Evolutionary conservation across 768 basidiomycete genomes (phyloP).

Genomic region (Leucosporidium scottii): DNA sequence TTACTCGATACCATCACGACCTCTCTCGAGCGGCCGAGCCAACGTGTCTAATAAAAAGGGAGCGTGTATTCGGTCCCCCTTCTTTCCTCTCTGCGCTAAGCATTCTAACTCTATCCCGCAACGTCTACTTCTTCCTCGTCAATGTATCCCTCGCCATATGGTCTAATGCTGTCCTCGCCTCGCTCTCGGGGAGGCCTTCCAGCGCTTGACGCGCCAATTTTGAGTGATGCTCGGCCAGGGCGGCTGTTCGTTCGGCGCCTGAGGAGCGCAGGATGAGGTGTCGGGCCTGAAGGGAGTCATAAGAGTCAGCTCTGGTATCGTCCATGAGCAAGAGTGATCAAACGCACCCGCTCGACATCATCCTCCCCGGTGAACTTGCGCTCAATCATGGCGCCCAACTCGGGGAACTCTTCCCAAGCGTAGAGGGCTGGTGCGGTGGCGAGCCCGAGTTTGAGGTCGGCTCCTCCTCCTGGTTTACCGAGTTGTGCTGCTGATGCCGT

Average conservation of each 20-base stretch:
- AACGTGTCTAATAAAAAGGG: neutral
- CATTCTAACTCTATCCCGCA: neutral
- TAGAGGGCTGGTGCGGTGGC: slow-evolving; percentile 81
- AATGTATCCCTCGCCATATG: slow-evolving; percentile 29
- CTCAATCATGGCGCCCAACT: slow-evolving; percentile 66
- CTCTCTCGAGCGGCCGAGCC: neutral
- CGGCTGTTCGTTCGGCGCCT: slow-evolving; percentile 68
- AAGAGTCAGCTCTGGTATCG: neutral
- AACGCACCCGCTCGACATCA: slow-evolving; percentile 64
- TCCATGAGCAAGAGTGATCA: neutral
- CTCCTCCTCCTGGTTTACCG: slow-evolving; percentile 78
- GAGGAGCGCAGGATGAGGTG: slow-evolving; percentile 62
- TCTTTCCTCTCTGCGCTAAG: no score
- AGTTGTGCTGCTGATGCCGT: slow-evolving; percentile 66
- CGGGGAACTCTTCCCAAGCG: slow-evolving; percentile 75
- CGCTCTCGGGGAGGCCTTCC: slow-evolving; percentile 65
- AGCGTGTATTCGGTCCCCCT: neutral
- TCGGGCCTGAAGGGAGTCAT: slow-evolving; percentile 50
- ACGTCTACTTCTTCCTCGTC: slow-evolving; percentile 21
- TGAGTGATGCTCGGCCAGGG: slow-evolving; percentile 68
- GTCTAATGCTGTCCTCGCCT: slow-evolving; percentile 65
- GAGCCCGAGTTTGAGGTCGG: slow-evolving; percentile 72
- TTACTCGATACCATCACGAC: neutral
- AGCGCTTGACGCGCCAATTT: slow-evolving; percentile 67
- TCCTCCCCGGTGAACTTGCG: slow-evolving; percentile 69